Evolutionary conservation across 768 basidiomycete genomes (phyloP), one percentile per base, ranked within the genome.

Genomic region (Kwoniella sp.): DNA sequence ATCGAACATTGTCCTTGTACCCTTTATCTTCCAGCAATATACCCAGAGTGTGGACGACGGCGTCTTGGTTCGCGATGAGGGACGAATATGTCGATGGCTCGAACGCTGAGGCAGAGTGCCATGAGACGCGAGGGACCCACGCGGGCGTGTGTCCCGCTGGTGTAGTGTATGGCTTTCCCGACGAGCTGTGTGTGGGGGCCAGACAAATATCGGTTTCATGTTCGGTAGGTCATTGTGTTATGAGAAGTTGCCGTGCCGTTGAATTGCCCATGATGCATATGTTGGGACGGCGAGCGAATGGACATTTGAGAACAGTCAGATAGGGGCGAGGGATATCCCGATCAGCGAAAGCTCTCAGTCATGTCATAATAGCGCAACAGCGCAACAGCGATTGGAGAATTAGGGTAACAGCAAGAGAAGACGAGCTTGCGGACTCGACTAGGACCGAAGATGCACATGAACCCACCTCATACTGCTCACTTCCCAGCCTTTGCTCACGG

Each of bases 21-120:
- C 82, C 83, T 22, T 84, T 83, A 72, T 88, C 87, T 76, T 94
- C 92, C 31, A 98, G 83, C 55, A 99, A 86, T 11, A 89, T 91
- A 51, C 96, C 96, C 22, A 98, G 84, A 1, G 96, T 95, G 79
- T 97, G 93, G 38, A 99, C 92, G 29, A 98, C 89, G 0, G 89
- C 92, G 25, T 86, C 86, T 26, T 85, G 86, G 25, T 83, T 81
- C 0, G 87, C 84, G 54, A 97, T 84, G 23, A 93, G 82, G 60
- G 87, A 83, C 9, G 84, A 83, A 81, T 93, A 94, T 13, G 87
- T 84, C 63, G 86, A 82, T 0, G 93, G 92, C 34, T 86, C 82
- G 58, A 95, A 86, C 8, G 93, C 94, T 63, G 91, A 87, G 28
- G 88, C 96, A 68, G 84, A 84, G 76, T 88, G 86, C 94, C 95